Evolutionary conservation across 1,284 basidiomycete genomes (phyloP).

Genomic region (Meripilus lineatus): DNA sequence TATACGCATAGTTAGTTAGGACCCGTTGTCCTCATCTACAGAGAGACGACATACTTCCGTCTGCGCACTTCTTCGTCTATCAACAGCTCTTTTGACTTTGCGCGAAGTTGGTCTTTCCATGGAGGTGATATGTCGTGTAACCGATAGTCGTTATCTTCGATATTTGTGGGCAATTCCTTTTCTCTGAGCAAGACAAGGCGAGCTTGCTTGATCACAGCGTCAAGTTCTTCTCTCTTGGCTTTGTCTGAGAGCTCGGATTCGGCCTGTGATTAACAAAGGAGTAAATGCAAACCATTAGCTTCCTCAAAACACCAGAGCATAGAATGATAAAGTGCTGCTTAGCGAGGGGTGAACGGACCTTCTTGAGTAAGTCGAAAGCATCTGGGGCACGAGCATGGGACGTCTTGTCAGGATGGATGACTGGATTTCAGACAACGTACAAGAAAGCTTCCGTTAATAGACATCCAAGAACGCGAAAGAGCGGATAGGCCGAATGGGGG

Average conservation of each 20-base stretch:
- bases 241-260: conserved; percentile 75
- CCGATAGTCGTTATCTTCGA: conserved; percentile 48
- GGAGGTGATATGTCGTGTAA: conserved; percentile 53
- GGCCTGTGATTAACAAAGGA: conserved; percentile 42
- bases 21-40: neutral
- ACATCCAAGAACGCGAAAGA: conserved; percentile 1
- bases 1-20: conserved; percentile 30
- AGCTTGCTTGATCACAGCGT: conserved; percentile 71
- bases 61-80: conserved; percentile 80
- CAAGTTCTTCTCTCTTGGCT: conserved; percentile 70
- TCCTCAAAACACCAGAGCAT: no score
- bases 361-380: conserved; percentile 81
- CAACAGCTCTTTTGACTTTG: conserved; percentile 69
- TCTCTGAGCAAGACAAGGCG: conserved; percentile 57
- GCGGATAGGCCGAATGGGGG: conserved; percentile 9
- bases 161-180: conserved; percentile 52
- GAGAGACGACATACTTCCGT: conserved; percentile 47
- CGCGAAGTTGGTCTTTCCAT: conserved; percentile 58
- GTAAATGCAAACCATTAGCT: conserved; percentile 5
- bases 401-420: conserved; percentile 86
- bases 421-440: conserved; percentile 48
- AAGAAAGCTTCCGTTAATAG: conserved; percentile 5
- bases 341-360: conserved; percentile 40
- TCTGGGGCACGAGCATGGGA: conserved; percentile 74
- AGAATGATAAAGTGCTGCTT: conserved; percentile 1